Base-by-base conservation (phyloP, 768 basidiomycete species). In the Tulasnella sp. region DNA sequence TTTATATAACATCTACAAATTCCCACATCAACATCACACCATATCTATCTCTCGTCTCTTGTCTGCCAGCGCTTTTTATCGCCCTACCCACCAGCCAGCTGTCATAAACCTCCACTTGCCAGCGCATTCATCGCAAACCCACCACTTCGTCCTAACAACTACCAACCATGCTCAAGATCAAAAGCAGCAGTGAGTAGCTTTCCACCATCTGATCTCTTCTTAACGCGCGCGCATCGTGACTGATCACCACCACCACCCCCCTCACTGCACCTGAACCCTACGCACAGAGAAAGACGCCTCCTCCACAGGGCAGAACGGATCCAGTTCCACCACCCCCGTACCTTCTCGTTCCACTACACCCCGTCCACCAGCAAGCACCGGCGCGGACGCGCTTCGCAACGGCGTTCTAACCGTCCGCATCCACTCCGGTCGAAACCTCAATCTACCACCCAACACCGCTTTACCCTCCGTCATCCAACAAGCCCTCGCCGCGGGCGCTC, bases 391-490 rank as follows among this genome's bases (percentile, higher is more conserved):
- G 8, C 31, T 68, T 8, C 88, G 93, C 83, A 91, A 89, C 67
- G 97, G 97, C 71, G 91, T 96, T 88, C 90, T 99, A 80, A 96
- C 94, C 78, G 96, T 99, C 83, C 90, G 94, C 78, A 95, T 99
- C 82, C 96, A 96, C 85, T 96, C 92, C 80, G 93, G 93, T 93
- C 90, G 94, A 79, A 93, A 92, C 36, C 88, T 98, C 45, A 83
- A 89, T 9, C 89, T 98, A 72, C 88, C 96, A 11, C 90, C 90
- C 4, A 93, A 93, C 70, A 88, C 90, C 36, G 85, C 87, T 39
- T 85, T 99, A 37, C 97, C 97, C 3, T 90, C 91, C 11, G 90
- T 92, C 25, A 93, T 98, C 79, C 91, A 93, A 80, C 89, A 88
- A 75, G 95, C 94, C 5, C 86, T 97, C 67, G 89, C 90, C 76